Conservation (phyloP, 2,329 filamentous ascomycete genomes). For the Ophiocordyceps unilateralis region DNA sequence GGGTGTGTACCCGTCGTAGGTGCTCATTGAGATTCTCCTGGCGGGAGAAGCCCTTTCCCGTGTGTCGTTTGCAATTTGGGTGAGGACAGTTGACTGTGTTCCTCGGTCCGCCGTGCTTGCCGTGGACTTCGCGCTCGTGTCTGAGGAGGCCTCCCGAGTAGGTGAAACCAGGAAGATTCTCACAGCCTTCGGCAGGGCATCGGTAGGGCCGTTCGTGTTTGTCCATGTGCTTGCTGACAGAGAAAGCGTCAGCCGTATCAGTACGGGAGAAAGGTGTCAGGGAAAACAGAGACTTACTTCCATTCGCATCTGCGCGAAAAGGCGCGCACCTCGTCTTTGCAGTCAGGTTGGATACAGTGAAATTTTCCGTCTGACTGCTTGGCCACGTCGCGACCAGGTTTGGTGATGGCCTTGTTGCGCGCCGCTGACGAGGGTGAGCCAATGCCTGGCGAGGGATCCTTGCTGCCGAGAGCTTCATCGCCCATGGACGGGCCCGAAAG, state of each 20-base stretch:
- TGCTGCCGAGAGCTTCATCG: conserved; percentile 16
- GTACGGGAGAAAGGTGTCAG: no score
- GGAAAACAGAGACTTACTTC: conserved; percentile 48
- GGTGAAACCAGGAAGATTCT: conserved; percentile 85
- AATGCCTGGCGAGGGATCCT: conserved; percentile 15
- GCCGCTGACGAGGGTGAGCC: conserved; percentile 20
- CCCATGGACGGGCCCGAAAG: conserved; percentile 14
- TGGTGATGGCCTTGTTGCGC: conserved; percentile 36
- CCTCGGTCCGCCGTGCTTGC: conserved; percentile 75
- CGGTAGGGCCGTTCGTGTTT: conserved; percentile 91
- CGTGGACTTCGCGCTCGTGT: conserved; percentile 87
- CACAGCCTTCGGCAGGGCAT: conserved; percentile 65
- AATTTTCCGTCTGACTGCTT: conserved; percentile 61
- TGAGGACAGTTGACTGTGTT: conserved; percentile 79
- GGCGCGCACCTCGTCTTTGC: conserved; percentile 41
- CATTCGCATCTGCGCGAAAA: conserved; percentile 84
- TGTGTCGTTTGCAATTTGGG: conserved; percentile 72
- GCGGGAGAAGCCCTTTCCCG: conserved; percentile 76
- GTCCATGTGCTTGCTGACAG: conserved; percentile 82
- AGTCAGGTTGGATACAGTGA: conserved; percentile 55
- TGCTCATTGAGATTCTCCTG: conserved; percentile 93
- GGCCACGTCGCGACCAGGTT: conserved; percentile 37
- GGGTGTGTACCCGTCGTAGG: conserved; percentile 70
- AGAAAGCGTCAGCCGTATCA: no score
- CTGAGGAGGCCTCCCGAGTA: conserved; percentile 81